A percentile compares a stretch with the other conserved stretches of the same genome.
phyloP scores from a whole-genome alignment of 371 early-diverging fungal species.

The Zancudomyces culisetae region DNA sequence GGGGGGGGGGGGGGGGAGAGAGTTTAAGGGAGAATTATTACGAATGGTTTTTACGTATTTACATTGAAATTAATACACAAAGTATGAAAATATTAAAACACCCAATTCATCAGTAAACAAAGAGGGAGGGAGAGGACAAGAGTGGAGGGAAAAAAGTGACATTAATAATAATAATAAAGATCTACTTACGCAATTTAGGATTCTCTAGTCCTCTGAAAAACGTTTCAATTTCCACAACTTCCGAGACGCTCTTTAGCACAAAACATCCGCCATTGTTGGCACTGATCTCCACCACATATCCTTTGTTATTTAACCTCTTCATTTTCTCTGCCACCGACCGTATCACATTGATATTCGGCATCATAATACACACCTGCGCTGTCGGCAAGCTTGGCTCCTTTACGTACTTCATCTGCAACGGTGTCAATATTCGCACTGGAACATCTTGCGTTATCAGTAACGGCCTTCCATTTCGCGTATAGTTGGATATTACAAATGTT shows the following conservation, averaged over 20 bases:
- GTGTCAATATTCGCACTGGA: constrained; percentile 21
- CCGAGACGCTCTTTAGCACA: constrained; percentile 22
- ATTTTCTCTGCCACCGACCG: constrained; percentile 31
- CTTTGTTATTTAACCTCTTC: constrained; percentile 23
- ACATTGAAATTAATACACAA: constrained; percentile 16
- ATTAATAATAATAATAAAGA: background rate
- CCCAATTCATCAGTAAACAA: background rate
- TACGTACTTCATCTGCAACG: constrained; percentile 19
- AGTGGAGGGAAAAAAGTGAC: background rate
- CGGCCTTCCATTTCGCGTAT: constrained; percentile 14
- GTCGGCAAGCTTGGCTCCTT: constrained; percentile 22
- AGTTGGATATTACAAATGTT: background rate
- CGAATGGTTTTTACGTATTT: background rate
- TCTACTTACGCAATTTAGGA: constrained; percentile 12
- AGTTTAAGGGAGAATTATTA: constrained; percentile 1
- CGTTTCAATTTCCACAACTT: constrained; percentile 31
- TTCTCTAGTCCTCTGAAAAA: constrained; percentile 27
- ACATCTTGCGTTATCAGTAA: constrained; percentile 29
- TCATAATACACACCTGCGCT: constrained; percentile 27
- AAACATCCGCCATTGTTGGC: constrained; percentile 34
- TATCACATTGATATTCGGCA: constrained; percentile 28
- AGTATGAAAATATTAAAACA: too few species aligned
- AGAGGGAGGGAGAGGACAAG: background rate
- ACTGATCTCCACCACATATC: constrained; percentile 22
- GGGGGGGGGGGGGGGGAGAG: too few species aligned